Evolutionary conservation across 345 rosid genomes (phyloP), one percentile per base, ranked within the genome.

Genomic region (Corchorus capsularis): DNA sequence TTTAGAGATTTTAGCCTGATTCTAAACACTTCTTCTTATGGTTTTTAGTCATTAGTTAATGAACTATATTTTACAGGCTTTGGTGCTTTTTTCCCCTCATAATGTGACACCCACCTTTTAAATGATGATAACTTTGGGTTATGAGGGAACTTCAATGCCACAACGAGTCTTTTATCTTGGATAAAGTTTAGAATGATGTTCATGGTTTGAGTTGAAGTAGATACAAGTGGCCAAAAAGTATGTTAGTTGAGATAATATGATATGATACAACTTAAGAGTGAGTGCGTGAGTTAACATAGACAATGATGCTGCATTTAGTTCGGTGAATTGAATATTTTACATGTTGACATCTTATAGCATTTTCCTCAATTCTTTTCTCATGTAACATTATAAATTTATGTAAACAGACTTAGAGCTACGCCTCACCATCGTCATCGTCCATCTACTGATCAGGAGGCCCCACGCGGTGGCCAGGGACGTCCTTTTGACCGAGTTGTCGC

Each of bases 101-200:
- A 49, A 3, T 16, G 56, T 15, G 57, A 14, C 19, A 47, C 55
- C 55, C 41, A 39, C 41, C 41, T 41, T 49, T 68, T 39, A 19
- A 35, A 17, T 19, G 47, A 34, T 35, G 17, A 53, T 54, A 37
- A 35, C 3, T 37, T 37, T 54, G 1, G 11, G 17, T 34, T 5
- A 55, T 13, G 62, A 14, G 27, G 74, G 63, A 13, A 39, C 11
- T 20, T 39, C 19, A 22, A 55, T 39, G 74, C 15, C 4, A 59
- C 34, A 6, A 55, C 3, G 50, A 54, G 13, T 39, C 63, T n/a
- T 19, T 71, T 53, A 37, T 39, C 37, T 71, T 41, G 20, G 17
- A 34, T 71, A 41, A 55, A 71, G 63, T 47, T 13, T 71, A 27
- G 63, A 39, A 32, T 69, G 32, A 52, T 50, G 73, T 17, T 52